phyloP scores from a whole-genome alignment of 371 early-diverging fungal species.

The Haplosporangium sp. region DNA sequence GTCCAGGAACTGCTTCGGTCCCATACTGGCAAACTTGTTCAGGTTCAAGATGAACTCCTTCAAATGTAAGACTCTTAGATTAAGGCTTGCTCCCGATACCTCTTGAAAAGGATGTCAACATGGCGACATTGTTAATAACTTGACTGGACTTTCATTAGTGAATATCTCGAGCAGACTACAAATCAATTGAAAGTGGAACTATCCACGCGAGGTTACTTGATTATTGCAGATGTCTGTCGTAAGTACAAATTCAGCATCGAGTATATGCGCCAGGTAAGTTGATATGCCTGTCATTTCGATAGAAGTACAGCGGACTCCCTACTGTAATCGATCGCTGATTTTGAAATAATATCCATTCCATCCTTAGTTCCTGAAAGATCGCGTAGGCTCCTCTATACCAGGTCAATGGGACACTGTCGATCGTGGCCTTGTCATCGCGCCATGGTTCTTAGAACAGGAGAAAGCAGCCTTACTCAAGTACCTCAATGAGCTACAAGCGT shows the following conservation, averaged over 20 bases:
- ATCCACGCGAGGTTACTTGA: slow-evolving; percentile 19
- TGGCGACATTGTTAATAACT: not conserved
- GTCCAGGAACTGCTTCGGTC: slow-evolving; percentile 23
- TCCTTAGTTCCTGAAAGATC: slow-evolving; percentile 43
- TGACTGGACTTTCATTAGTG: slow-evolving; percentile 4
- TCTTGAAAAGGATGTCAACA: not conserved
- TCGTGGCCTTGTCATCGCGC: slow-evolving; percentile 27
- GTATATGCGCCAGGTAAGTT: slow-evolving; percentile 45
- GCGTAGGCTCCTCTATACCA: slow-evolving; percentile 27
- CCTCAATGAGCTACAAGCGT: slow-evolving; percentile 35
- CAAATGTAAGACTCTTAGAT: slow-evolving; percentile 15
- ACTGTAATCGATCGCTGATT: not conserved
- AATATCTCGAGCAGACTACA: slow-evolving; percentile 28
- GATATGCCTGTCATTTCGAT: not conserved
- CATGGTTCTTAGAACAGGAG: slow-evolving; percentile 34
- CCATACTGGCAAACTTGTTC: slow-evolving; percentile 21
- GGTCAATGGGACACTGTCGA: slow-evolving; percentile 50
- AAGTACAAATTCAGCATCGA: slow-evolving; percentile 38
- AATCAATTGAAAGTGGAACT: slow-evolving; percentile 27
- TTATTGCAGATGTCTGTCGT: slow-evolving; percentile 19
- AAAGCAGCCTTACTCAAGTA: slow-evolving; percentile 10
- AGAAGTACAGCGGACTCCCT: not conserved
- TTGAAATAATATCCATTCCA: not conserved
- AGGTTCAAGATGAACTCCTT: slow-evolving; percentile 43
- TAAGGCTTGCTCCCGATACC: not conserved